Percentiles rank a stretch among this genome's conserved stretches.
These are phyloP conservation scores for Phenoliferia sp. DNA, from an alignment of 1,284 basidiomycete species.

Conservation along the genomic window DNA sequence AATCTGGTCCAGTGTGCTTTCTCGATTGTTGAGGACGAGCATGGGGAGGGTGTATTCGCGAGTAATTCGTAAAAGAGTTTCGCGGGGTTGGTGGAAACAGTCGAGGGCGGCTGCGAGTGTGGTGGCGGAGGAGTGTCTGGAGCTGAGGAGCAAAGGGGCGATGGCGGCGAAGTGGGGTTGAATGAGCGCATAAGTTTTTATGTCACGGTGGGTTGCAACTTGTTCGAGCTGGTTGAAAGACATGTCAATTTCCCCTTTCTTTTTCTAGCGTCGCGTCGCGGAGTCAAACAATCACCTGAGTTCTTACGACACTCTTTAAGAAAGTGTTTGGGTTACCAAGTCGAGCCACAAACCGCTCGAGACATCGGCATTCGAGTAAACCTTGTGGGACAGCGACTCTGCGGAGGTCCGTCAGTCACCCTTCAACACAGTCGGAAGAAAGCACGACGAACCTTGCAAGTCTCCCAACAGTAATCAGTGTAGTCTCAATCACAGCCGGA, in stretches of 20 bases:
- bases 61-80: slow-evolving; percentile 61
- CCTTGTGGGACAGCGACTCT: slow-evolving; percentile 22
- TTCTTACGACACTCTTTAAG: slow-evolving; percentile 18
- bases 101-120: slow-evolving; percentile 19
- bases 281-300: slow-evolving; percentile 2
- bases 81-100: slow-evolving; percentile 27
- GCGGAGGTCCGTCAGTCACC: neutral
- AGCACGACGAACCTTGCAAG: slow-evolving; percentile 9
- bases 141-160: slow-evolving; percentile 16
- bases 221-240: slow-evolving; percentile 10
- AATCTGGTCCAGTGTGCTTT: slow-evolving; percentile 47
- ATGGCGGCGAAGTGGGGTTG: slow-evolving; percentile 30
- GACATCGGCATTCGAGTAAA: slow-evolving; percentile 18
- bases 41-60: slow-evolving; percentile 63
- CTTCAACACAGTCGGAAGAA: neutral
- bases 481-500: slow-evolving; percentile 8
- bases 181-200: slow-evolving; percentile 27
- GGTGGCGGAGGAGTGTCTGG: slow-evolving; percentile 1
- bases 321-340: slow-evolving; percentile 25
- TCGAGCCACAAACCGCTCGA: slow-evolving; percentile 11
- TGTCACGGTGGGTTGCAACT: slow-evolving; percentile 13
- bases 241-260: too few relatives aligned
- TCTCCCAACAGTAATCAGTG: slow-evolving; percentile 11
- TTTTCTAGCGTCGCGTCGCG: neutral
- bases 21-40: slow-evolving; percentile 61